A percentile compares a stretch with the other conserved stretches of the same genome.
Evolutionary conservation across 768 basidiomycete species (phyloP).

Genomic region (Pleurotus tuoliensis): DNA sequence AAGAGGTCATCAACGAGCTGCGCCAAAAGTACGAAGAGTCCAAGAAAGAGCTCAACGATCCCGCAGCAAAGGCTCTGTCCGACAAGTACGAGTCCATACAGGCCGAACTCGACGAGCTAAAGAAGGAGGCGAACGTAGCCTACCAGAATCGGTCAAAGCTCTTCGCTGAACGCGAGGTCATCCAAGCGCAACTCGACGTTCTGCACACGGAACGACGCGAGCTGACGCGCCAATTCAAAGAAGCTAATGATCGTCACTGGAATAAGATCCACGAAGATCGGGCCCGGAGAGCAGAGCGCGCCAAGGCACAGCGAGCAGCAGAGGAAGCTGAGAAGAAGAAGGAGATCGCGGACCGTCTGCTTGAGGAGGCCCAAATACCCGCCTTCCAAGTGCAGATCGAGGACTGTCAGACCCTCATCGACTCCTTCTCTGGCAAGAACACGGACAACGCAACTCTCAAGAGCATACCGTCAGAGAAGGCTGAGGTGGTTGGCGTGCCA

Average conservation of each 20-base stretch:
- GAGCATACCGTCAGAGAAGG: conserved; percentile 32
- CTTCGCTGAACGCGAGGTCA: conserved; percentile 77
- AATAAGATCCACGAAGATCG: conserved; percentile 85
- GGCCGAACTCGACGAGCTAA: conserved; percentile 80
- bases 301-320: conserved; percentile 68
- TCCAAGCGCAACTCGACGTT: conserved; percentile 66
- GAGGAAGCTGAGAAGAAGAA: conserved; percentile 78
- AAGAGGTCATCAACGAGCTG: conserved; percentile 80
- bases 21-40: conserved; percentile 73
- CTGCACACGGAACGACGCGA: conserved; percentile 79
- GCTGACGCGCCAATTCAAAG: conserved; percentile 64
- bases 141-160: conserved; percentile 79
- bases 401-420: conserved; percentile 92
- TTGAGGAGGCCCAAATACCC: conserved; percentile 87
- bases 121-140: conserved; percentile 82
- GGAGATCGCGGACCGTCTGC: conserved; percentile 73
- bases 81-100: conserved; percentile 82
- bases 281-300: conserved; percentile 74
- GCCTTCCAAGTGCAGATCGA: conserved; percentile 93
- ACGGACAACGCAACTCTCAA: conserved; percentile 40
- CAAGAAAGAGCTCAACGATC: conserved; percentile 83
- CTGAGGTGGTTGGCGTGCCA: conserved; percentile 60
- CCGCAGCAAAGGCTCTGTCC: conserved; percentile 75
- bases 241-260: conserved; percentile 81
- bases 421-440: conserved; percentile 72